Evolutionary conservation across 257 asterid genomes (phyloP).

Genomic region (Catharanthus roseus): DNA sequence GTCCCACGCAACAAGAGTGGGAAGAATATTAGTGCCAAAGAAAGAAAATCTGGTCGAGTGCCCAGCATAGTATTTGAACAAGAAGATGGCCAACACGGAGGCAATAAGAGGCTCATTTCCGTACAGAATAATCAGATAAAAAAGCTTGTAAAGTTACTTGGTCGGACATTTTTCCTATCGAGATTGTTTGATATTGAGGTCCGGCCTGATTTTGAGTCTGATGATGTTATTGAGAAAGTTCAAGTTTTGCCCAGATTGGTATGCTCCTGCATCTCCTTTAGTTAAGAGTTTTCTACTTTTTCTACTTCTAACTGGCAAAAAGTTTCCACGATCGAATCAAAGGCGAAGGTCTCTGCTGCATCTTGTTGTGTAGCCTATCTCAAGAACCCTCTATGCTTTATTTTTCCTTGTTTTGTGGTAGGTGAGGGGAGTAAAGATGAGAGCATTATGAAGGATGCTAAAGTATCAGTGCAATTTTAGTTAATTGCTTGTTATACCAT

Average conservation of each 20-base stretch:
- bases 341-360: too few species aligned
- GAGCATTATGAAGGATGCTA: too few species aligned
- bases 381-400: too few species aligned
- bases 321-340: too few species aligned
- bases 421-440: too few species aligned
- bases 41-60: slow-evolving; percentile 66
- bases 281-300: too few species aligned
- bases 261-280: slow-evolving; percentile 8
- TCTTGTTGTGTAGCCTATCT: too few species aligned
- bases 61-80: slow-evolving; percentile 93
- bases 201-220: slow-evolving; percentile 50
- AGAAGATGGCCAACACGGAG: slow-evolving; percentile 92
- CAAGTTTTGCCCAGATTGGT: slow-evolving; percentile 88
- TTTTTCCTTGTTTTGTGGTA: too few species aligned
- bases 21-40: slow-evolving; percentile 55
- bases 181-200: slow-evolving; percentile 77
- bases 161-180: slow-evolving; percentile 65
- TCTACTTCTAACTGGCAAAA: too few species aligned
- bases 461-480: too few species aligned
- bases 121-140: slow-evolving; percentile 79
- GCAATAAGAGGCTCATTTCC: slow-evolving; percentile 84
- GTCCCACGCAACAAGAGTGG: slow-evolving; percentile 69
- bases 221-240: slow-evolving; percentile 63
- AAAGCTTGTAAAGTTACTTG: slow-evolving; percentile 78
- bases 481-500: too few species aligned